Conservation (phyloP, 768 basidiomycete genomes). For the Tylopilus sp. region DNA sequence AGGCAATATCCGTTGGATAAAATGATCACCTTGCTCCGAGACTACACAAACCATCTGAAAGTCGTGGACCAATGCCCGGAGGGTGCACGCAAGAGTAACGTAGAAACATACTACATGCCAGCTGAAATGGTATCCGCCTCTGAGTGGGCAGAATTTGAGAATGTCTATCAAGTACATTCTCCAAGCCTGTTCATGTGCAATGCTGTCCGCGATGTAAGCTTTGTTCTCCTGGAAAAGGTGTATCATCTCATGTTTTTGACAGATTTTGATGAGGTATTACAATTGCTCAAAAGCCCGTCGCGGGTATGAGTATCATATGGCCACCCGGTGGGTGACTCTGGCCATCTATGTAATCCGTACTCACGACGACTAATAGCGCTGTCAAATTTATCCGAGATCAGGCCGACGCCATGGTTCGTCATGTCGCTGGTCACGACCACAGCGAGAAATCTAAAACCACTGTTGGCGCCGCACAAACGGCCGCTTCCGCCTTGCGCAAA, state of each 20-base stretch:
- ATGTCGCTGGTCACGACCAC: constrained; percentile 14
- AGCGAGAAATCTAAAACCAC: constrained; percentile 30
- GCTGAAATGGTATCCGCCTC: constrained; percentile 62
- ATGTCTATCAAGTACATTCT: constrained; percentile 88
- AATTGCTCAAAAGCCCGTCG: constrained; percentile 72
- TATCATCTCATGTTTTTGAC: constrained; percentile 12
- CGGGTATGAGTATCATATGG: constrained; percentile 86
- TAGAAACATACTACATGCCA: constrained; percentile 60
- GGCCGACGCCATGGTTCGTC: constrained; percentile 42
- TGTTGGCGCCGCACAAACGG: constrained; percentile 55
- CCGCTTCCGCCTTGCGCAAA: constrained; percentile 62
- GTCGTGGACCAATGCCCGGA: constrained; percentile 40
- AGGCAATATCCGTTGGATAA: constrained; percentile 31
- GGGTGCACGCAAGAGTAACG: constrained; percentile 29
- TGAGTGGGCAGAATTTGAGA: constrained; percentile 81
- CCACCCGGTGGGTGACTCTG: constrained; percentile 58
- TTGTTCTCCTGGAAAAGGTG: not conserved
- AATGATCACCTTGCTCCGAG: constrained; percentile 58
- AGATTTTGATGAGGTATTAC: constrained; percentile 89
- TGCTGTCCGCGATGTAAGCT: constrained; percentile 71
- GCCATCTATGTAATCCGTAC: constrained; percentile 3
- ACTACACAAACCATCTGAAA: constrained; percentile 56
- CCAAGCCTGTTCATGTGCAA: constrained; percentile 78
- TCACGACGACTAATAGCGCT: constrained; percentile 43
- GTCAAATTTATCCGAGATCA: constrained; percentile 88